Evolutionary conservation across 306 rosid genomes (phyloP).

Genomic region (Inga laurina): DNA sequence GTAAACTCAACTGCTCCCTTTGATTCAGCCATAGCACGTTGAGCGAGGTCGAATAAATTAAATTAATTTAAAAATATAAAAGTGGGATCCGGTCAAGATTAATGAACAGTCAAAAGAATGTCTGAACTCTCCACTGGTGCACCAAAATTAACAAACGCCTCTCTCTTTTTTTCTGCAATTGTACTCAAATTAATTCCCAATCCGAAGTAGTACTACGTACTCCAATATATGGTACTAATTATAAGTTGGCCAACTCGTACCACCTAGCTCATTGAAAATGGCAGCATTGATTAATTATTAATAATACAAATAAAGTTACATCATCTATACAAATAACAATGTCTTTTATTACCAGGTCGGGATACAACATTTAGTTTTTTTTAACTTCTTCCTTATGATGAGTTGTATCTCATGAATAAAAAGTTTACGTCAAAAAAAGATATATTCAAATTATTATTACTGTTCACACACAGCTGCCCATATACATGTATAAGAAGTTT

Average conservation of each 20-base stretch:
- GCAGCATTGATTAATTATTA: too few species aligned
- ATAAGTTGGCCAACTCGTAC: not conserved
- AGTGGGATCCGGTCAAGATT: not conserved
- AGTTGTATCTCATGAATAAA: not conserved
- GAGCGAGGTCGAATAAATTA: too few species aligned
- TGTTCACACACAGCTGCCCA: not conserved
- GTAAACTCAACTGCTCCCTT: conserved; percentile 16
- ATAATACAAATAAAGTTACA: not conserved
- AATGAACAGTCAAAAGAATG: not conserved
- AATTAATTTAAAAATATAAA: not conserved
- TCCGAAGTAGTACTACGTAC: not conserved
- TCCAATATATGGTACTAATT: not conserved
- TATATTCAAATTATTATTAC: not conserved
- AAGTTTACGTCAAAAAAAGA: not conserved
- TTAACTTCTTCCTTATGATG: not conserved
- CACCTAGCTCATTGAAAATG: not conserved
- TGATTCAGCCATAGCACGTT: not conserved
- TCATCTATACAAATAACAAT: not conserved
- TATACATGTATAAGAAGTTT: not conserved
- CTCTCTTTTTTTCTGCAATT: not conserved
- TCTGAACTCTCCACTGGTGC: not conserved
- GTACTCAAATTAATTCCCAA: not conserved
- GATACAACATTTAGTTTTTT: too few species aligned
- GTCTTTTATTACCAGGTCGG: too few species aligned
- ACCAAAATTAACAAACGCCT: not conserved